These are phyloP conservation scores for Mortierella antarctica DNA, from an alignment of 192 early-diverging fungal genomes.

Conservation along the genomic window DNA sequence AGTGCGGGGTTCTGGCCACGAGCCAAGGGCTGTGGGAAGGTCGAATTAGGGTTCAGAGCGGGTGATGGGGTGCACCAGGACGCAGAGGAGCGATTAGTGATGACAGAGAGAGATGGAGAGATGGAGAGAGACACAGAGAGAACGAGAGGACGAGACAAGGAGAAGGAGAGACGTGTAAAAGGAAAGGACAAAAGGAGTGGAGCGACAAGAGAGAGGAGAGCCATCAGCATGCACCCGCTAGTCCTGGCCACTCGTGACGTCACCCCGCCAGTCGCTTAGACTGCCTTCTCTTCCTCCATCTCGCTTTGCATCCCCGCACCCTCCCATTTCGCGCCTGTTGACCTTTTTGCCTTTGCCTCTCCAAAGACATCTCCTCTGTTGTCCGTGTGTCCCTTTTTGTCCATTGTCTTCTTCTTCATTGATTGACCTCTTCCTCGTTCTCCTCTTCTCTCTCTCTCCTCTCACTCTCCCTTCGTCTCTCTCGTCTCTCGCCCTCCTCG, in stretches of 20 bases:
- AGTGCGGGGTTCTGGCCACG: too few species aligned
- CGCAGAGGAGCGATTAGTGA: background rate
- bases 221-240: too few species aligned
- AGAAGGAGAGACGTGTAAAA: background rate
- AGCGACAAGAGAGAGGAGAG: background rate
- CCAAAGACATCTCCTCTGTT: too few species aligned
- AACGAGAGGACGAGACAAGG: constrained; percentile 1
- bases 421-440: background rate
- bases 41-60: background rate
- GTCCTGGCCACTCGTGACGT: background rate
- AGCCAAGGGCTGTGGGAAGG: too few species aligned
- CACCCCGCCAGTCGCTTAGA: too few species aligned
- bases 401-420: background rate
- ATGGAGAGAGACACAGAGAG: background rate
- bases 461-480: background rate
- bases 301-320: background rate
- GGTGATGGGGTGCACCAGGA: background rate
- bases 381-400: background rate
- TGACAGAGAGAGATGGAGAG: background rate
- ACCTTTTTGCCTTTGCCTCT: too few species aligned
- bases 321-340: background rate
- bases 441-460: background rate
- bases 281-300: background rate
- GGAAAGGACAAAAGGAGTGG: background rate
- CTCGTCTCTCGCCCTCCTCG: background rate